Conservation (phyloP, 345 rosid species). For the Microthlaspi erraticum region DNA sequence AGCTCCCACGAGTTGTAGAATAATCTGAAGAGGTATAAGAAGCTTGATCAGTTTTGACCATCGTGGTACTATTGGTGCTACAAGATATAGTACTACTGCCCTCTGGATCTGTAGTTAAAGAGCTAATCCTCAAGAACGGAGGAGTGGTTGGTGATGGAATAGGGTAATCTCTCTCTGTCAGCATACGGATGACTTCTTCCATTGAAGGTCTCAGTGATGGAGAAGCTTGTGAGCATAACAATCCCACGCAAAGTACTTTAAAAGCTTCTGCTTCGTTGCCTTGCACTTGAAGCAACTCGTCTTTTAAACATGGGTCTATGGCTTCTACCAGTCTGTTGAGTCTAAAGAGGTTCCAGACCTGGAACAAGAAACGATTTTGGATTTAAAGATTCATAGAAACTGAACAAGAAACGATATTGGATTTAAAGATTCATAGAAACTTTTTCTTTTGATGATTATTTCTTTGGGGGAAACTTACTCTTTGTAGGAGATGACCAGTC, state of each 20-base stretch:
- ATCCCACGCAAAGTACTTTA: conserved; percentile 30
- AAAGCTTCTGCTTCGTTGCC: conserved; percentile 29
- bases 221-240: conserved; percentile 45
- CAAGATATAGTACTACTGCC: conserved; percentile 4
- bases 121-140: conserved; percentile 45
- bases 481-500: conserved; percentile 26
- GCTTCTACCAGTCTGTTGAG: conserved; percentile 37
- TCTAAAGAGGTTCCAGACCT: conserved; percentile 51
- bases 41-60: conserved; percentile 30
- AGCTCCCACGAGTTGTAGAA: conserved; percentile 23
- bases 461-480: conserved; percentile 33
- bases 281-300: conserved; percentile 29
- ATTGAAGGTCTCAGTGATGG: conserved; percentile 34
- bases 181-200: conserved; percentile 35
- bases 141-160: conserved; percentile 52
- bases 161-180: conserved; percentile 16
- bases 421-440: neutral
- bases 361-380: neutral
- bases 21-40: conserved; percentile 40
- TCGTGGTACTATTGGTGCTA: conserved; percentile 30
- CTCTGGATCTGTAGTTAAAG: conserved; percentile 8
- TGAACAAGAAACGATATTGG: too few species aligned
- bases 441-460: conserved; percentile 31
- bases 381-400: neutral
- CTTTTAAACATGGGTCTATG: conserved; percentile 39